Evolutionary conservation across 2,329 filamentous ascomycete genomes (phyloP).

Genomic region (Neofusicoccum cordaticola): DNA sequence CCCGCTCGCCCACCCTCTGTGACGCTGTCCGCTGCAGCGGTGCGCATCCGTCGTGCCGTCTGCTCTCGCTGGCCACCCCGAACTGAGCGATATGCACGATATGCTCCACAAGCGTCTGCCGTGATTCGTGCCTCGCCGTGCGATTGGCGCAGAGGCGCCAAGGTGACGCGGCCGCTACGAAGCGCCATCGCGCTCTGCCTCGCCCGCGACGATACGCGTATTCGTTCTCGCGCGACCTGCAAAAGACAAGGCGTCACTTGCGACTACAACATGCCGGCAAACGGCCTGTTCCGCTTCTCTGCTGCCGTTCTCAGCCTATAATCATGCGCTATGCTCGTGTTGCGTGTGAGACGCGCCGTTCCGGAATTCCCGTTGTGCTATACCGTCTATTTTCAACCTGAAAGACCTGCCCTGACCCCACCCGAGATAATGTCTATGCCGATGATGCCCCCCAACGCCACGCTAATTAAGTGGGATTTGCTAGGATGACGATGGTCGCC

Average conservation of each 20-base stretch:
- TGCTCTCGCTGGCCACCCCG: background rate
- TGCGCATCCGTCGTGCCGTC: background rate
- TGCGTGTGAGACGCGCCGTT: background rate
- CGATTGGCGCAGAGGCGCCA: background rate
- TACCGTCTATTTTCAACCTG: background rate
- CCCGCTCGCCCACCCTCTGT: background rate
- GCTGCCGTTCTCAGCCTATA: background rate
- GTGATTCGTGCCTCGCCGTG: background rate
- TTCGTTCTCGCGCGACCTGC: constrained; percentile 5
- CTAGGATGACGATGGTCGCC: background rate
- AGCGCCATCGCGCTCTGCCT: background rate
- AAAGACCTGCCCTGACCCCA: background rate
- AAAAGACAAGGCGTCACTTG: background rate
- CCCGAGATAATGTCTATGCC: background rate
- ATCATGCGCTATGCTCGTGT: background rate
- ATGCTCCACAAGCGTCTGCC: background rate
- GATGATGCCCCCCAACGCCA: background rate
- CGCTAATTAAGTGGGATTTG: background rate
- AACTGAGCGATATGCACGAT: background rate
- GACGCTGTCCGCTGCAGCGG: background rate
- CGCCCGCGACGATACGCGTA: background rate
- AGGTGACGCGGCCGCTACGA: constrained; percentile 2
- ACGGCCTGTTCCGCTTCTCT: background rate
- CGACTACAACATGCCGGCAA: background rate
- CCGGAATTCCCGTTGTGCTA: background rate